Evolutionary conservation across 495 filamentous ascomycete genomes (phyloP), one percentile per base, ranked within the genome.

Genomic region (Delitschia confertaspora): DNA sequence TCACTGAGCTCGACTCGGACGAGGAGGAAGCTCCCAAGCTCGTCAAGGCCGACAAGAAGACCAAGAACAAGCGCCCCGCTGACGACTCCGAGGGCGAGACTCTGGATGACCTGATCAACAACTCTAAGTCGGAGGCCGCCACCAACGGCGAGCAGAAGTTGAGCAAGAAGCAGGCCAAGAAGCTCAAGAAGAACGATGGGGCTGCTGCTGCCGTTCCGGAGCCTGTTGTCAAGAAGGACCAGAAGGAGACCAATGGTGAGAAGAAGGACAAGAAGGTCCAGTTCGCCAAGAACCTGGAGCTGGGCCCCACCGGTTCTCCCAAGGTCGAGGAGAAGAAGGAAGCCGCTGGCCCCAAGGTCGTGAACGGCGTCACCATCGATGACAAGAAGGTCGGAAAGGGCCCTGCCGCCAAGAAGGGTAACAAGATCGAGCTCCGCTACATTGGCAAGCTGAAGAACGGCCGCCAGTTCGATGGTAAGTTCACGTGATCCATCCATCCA

Each of bases 91-190:
- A 60, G 4, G 57, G 70, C 13, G 69, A 74, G 43, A 75, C 76
- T 49, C 74, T 82, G 23, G 83, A 91, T 38, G 82, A 85, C 36
- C 68, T 81, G 45, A 77, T 93, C 68, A 79, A 82, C 45, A 86
- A 93, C 65, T 65, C 49, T 69, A 78, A 78, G 61, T 58, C 68
- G 10, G 52, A 49, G 20, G 50, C 56, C 20, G 60, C 64, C 39
- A 66, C 70, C 6, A 82, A 81, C 57, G 73, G 69, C 51, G 75
- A 78, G 46, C 58, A 65, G 33, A 72, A 69, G 56, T 72, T 93
- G 38, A 89, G 79, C 74, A 95, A 96, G 76, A 96, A 95, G 71
- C 85, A 98, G 64, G 78, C 80, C 57, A 96, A 99, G 79, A 99
- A 95, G 75, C 73, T 93, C 16, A 96, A 96, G 81, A 93, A 91